Base-by-base conservation (phyloP, 139 green algal genomes). In the Raphidocelis subcapitata region DNA sequence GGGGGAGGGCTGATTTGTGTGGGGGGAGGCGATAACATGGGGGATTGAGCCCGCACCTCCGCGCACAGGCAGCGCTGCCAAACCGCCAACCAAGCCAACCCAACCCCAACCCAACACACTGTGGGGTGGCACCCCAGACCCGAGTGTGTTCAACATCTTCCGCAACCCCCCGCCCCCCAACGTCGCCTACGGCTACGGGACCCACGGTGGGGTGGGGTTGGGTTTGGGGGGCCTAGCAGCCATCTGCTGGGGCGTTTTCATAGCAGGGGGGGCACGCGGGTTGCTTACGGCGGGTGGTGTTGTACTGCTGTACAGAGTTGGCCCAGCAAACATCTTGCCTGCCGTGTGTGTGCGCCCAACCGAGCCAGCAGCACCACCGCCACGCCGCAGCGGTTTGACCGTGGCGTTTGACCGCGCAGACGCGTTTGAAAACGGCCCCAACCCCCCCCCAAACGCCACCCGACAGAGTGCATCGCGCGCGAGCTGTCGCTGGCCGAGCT, bases 351-450 rank as follows among this genome's bases (percentile, higher is more conserved):
- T 57, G 26, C n/a, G 21, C 65, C 77, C 31, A 37, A 67, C 4
- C 67, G 72, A 49, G 3, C 5, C 29, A 73, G 24, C 18, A 68
- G 51, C 63, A 41, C 3, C 80, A 67, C 46, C 69, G 79, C 35
- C 77, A 76, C 33, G 81, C 72, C 49, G 76, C 59, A 12, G 76
- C 83, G 31, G 56, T 69, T 35, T 82, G 77, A 73, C 55, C 77
- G n/a, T 76, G 68, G 2, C 61, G 75, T 68, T 73, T 56, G 37
- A 69, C 84, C 29, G 46, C 73, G 20, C 49, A 64, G 21, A 69
- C 69, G 49, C 73, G 84, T 69, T 35, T 86, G 72, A 35, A 86
- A 65, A 31, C 56, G 51, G 65, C 59, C 12, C 49, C 21, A 41
- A 4, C 41, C 37, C 28, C 65, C 74, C 49, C 26, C 74, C n/a